Evolutionary conservation across 495 filamentous ascomycete genomes (phyloP), one percentile per base, ranked within the genome.

Genomic region (Lichina pygmaea): DNA sequence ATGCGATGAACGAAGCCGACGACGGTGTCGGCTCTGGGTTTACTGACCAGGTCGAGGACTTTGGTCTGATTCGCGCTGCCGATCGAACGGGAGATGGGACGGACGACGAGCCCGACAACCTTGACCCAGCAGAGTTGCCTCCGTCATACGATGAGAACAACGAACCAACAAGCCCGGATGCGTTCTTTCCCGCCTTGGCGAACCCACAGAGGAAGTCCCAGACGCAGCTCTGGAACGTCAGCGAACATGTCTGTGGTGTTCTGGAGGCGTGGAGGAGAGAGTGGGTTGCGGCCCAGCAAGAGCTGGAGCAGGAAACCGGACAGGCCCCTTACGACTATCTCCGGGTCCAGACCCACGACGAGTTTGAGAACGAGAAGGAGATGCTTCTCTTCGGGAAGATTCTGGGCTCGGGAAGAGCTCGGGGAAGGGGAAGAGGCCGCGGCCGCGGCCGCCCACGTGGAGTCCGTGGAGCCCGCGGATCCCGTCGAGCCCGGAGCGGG

Each of bases 341-440:
- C 8, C 39, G 33, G 8, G n/a, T 7, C 10, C 41, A 34, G 9
- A 41, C 33, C 24, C 46, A 38, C 16, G 43, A 44, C 3, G 31
- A 31, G 11, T 43, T 48, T 24, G 46, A 48, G 41, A 41, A 48
- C 41, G 24, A 44, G 43, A 48, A 48, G 16, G 46, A 48, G 16
- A 41, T 41, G 17, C 39, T 43, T 32, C 46, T 48, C 0, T 48
- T 44, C 32, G 46, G 46, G 11, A 24, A 43, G 41, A 24, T 15
- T 39, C 36, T 15, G 36, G 11, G 11, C 36, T 15, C 36, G 11
- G 11, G 13, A 39, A 39, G 36, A 15, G 13, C 36, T 15, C 36
- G 36, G 11, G 11, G 10, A 39, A 15, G 13, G 10, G 11, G 36
- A 11, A 11, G 36, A 15, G 36, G 36, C 1, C 2, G 13, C 2